Base-by-base conservation (phyloP, 2,329 filamentous ascomycete species). In the Diaporthe humulicola region DNA sequence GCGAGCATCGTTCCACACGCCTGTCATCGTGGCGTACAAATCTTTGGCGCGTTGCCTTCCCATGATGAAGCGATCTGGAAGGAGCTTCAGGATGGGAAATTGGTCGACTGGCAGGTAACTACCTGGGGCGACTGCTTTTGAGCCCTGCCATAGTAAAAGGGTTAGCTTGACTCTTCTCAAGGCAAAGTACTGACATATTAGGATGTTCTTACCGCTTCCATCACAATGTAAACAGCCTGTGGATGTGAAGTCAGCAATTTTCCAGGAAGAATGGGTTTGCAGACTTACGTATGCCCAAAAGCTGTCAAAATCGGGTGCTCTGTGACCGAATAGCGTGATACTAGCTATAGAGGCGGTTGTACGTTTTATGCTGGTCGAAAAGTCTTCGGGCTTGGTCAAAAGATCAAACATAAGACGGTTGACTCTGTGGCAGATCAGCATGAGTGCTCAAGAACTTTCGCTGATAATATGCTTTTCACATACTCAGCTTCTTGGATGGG, bases 81-180 rank as follows among this genome's bases (percentile, higher is more conserved):
- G 76, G 15, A 75, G 81, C n/a, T 84, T 80, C 19, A 87, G 77
- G 25, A 84, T 79, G 0, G 85, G 84, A 71, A 83, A 85, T 57
- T 84, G 80, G 73, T 87, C 86, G 5, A 87, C 84, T 0, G 86
- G 86, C 3, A 86, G 85, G 1, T 85, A 87, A 5, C 82, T 83
- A 1, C 85, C 86, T 0, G 82, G 81, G 76, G 86, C 86, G 79
- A 85, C 82, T 1, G 85, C 80, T 38, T 80, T 78, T 2, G 82
- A 82, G 82, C 82, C 86, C 64, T 70, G 22, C n/a, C 40, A 33
- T 30, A 50, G 42, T 19, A 50, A 67, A 25, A 48, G 1, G 15
- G 40, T 60, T 28, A 60, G 57, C 33, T 40, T 15, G 36, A 60
- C 12, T 58, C 57, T 60, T 60, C 28, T 50, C 42, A 48, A 25